Evolutionary conservation across 345 rosid species (phyloP).

Genomic region (Cardamine resedifolia): DNA sequence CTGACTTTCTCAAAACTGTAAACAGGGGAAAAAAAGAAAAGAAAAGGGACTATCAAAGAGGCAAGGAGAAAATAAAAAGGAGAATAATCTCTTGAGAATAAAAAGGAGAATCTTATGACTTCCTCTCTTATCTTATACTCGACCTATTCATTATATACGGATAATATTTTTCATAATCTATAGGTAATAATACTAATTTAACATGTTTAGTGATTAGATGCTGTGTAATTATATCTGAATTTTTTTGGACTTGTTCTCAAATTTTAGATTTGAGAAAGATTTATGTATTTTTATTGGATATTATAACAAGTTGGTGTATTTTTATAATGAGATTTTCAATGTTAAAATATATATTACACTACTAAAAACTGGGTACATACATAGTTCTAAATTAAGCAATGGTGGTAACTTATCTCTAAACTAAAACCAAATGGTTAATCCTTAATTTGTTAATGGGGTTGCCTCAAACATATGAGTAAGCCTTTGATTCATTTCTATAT

Average conservation of each 20-base stretch:
- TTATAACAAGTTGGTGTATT: background rate
- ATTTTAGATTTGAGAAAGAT: background rate
- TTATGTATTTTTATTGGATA: background rate
- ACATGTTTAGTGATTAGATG: background rate
- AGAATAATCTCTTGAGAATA: slow-evolving; percentile 2
- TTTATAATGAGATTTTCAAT: background rate
- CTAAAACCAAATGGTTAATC: background rate
- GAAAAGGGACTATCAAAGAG: background rate
- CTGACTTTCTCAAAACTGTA: background rate
- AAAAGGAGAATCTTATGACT: slow-evolving; percentile 14
- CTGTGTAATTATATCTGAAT: background rate
- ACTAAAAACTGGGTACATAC: background rate
- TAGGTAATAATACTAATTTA: background rate
- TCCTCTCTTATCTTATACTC: background rate
- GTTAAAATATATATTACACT: no score
- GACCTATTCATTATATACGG: background rate
- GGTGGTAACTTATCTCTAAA: no score
- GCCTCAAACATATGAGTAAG: background rate
- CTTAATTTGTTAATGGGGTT: background rate
- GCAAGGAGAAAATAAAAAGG: background rate
- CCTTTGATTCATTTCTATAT: background rate
- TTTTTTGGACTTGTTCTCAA: background rate
- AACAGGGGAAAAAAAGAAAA: background rate
- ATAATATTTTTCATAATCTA: background rate
- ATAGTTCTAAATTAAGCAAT: background rate